Conservation (phyloP, 2,329 filamentous ascomycete species). For the Aspergillus costaricaensis region DNA sequence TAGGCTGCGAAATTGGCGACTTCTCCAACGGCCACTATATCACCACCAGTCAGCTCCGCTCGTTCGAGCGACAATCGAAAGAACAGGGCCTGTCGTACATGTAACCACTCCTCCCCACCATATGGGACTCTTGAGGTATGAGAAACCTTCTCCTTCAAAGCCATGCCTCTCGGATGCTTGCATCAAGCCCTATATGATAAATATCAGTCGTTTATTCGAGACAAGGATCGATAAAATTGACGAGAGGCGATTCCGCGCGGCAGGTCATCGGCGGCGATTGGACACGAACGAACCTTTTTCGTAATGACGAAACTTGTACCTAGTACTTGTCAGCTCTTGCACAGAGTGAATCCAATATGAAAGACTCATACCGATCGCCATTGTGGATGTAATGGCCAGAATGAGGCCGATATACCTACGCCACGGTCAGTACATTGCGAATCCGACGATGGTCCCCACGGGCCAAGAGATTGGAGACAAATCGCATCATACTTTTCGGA, state of each 20-base stretch:
- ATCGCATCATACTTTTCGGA: constrained; percentile 43
- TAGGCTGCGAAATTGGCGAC: constrained; percentile 98
- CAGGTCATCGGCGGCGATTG: constrained; percentile 7
- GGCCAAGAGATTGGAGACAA: constrained; percentile 6
- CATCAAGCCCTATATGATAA: constrained; percentile 69
- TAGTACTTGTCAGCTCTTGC: constrained; percentile 40
- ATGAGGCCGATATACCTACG: constrained; percentile 50
- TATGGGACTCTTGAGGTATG: constrained; percentile 89
- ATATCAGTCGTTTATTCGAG: constrained; percentile 23
- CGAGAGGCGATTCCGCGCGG: constrained; percentile 7
- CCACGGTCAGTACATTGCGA: constrained; percentile 2
- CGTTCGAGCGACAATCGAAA: constrained; percentile 15
- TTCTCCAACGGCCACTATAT: constrained; percentile 82
- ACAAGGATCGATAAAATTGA: constrained; percentile 11
- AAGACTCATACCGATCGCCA: constrained; percentile 46
- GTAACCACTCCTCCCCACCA: constrained; percentile 97
- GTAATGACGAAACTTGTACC: constrained; percentile 98
- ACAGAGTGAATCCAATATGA: neutral
- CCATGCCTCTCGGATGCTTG: constrained; percentile 89
- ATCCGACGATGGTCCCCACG: constrained; percentile 24
- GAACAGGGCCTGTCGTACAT: constrained; percentile 57
- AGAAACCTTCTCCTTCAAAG: constrained; percentile 94
- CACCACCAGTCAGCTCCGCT: constrained; percentile 27
- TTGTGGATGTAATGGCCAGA: constrained; percentile 50
- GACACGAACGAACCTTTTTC: constrained; percentile 72